Evolutionary conservation across 768 basidiomycete genomes (phyloP).

Genomic region (Mycena epipterygia): DNA sequence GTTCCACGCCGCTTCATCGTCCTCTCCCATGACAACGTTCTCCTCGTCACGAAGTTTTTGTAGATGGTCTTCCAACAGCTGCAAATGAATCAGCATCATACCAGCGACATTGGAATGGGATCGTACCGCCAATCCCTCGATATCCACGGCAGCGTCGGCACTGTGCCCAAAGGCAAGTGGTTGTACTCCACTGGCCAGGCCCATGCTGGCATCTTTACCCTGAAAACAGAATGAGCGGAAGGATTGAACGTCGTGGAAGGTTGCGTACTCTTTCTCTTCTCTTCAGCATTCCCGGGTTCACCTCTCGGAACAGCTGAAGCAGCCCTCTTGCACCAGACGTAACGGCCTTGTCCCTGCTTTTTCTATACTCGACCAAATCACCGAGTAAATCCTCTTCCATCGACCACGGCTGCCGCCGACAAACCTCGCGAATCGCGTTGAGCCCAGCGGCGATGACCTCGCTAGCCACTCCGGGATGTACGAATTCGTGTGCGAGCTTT

Average conservation of each 20-base stretch:
- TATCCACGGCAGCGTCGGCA: constrained; percentile 80
- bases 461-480: constrained; percentile 95
- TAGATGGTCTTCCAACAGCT: constrained; percentile 93
- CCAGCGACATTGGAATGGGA: not conserved
- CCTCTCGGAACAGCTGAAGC: constrained; percentile 93
- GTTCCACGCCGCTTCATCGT: constrained; percentile 83
- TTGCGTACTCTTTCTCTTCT: constrained; percentile 81
- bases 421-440: constrained; percentile 96
- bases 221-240: constrained; percentile 45
- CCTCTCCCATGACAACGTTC: constrained; percentile 62
- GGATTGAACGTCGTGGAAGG: constrained; percentile 8
- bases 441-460: constrained; percentile 98
- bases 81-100: constrained; percentile 14
- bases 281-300: constrained; percentile 94
- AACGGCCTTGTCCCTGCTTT: constrained; percentile 95
- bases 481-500: constrained; percentile 95
- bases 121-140: constrained; percentile 90
- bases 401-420: constrained; percentile 93
- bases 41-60: constrained; percentile 77
- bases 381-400: constrained; percentile 96
- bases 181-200: constrained; percentile 70
- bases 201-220: constrained; percentile 94
- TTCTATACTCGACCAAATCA: constrained; percentile 94
- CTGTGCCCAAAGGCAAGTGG: constrained; percentile 89
- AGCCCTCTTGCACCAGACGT: constrained; percentile 90